These are phyloP conservation scores for Penicillium goetzii DNA, from an alignment of 495 filamentous ascomycete genomes.

Conservation along the genomic window DNA sequence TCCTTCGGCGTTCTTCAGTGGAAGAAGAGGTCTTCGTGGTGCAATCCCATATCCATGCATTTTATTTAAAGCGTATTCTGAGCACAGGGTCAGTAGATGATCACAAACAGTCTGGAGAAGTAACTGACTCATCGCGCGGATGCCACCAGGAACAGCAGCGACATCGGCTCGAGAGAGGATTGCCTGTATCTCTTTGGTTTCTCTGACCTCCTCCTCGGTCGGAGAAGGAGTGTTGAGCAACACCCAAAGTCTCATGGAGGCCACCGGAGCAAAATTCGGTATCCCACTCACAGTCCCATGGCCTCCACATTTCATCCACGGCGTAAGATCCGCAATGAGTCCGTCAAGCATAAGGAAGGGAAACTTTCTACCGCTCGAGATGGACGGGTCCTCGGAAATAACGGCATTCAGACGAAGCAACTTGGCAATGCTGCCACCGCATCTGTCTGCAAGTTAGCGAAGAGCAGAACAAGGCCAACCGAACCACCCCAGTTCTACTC, in stretches of 20 bases:
- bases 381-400: constrained; percentile 18
- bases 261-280: constrained; percentile 30
- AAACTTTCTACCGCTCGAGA: constrained; percentile 17
- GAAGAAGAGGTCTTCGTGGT: constrained; percentile 26
- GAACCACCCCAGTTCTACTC: neutral
- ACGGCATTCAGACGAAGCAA: constrained; percentile 21
- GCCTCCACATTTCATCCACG: constrained; percentile 30
- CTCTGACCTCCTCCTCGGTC: constrained; percentile 12
- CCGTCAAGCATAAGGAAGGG: constrained; percentile 28
- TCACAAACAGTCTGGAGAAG: neutral
- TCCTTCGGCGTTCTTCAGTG: constrained; percentile 23
- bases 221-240: constrained; percentile 21
- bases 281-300: constrained; percentile 33
- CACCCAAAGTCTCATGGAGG: constrained; percentile 29
- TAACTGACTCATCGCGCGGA: constrained; percentile 29
- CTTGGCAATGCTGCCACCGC: constrained; percentile 29
- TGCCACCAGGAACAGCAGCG: constrained; percentile 27
- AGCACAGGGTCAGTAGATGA: neutral
- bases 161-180: constrained; percentile 26
- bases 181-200: constrained; percentile 22
- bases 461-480: neutral
- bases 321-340: constrained; percentile 27
- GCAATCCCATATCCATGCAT: constrained; percentile 26
- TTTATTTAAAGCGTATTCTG: constrained; percentile 32
- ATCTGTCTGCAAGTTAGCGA: constrained; percentile 14